A percentile compares a stretch with the other conserved stretches of the same genome.
Conservation (phyloP, 1,139 yeast genomes). For the Yamadazyma oceani region DNA sequence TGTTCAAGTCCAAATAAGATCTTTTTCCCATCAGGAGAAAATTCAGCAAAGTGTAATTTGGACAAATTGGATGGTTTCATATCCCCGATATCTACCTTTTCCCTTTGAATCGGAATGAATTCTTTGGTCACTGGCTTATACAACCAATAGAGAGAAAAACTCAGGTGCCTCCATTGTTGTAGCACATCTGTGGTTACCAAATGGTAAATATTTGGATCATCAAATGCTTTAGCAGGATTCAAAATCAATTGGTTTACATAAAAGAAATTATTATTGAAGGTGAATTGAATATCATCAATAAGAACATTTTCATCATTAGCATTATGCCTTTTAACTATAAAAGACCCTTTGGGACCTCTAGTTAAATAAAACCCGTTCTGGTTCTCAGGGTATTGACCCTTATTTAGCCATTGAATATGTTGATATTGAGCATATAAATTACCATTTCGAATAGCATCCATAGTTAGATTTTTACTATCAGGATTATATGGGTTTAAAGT, state of each 20-base stretch:
- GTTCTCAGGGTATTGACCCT: constrained; percentile 30
- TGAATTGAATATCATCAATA: constrained; percentile 27
- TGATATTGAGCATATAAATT: constrained; percentile 20
- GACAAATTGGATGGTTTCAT: constrained; percentile 12
- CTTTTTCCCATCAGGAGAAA: constrained; percentile 39
- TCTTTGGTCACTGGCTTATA: constrained; percentile 21
- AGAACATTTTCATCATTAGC: constrained; percentile 20
- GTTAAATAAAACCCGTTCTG: constrained; percentile 35
- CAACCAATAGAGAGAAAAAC: constrained; percentile 42
- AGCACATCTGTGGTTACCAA: constrained; percentile 34
- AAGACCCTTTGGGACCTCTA: constrained; percentile 16
- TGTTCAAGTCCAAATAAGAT: constrained; percentile 38
- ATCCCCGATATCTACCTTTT: constrained; percentile 8
- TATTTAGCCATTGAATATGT: constrained; percentile 30
- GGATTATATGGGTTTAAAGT: constrained; percentile 34
- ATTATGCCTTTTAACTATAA: constrained; percentile 24
- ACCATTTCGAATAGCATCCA: constrained; percentile 28
- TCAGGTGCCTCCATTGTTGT: constrained; percentile 43
- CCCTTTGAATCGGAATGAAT: constrained; percentile 29
- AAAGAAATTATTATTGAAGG: constrained; percentile 35
- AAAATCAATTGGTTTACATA: constrained; percentile 27
- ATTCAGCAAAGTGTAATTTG: constrained; percentile 43
- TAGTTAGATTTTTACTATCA: constrained; percentile 28
- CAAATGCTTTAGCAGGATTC: constrained; percentile 35
- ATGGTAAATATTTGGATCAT: constrained; percentile 27